Conservation (phyloP, 2,329 filamentous ascomycete species). For the Ramichloridium luteum region DNA sequence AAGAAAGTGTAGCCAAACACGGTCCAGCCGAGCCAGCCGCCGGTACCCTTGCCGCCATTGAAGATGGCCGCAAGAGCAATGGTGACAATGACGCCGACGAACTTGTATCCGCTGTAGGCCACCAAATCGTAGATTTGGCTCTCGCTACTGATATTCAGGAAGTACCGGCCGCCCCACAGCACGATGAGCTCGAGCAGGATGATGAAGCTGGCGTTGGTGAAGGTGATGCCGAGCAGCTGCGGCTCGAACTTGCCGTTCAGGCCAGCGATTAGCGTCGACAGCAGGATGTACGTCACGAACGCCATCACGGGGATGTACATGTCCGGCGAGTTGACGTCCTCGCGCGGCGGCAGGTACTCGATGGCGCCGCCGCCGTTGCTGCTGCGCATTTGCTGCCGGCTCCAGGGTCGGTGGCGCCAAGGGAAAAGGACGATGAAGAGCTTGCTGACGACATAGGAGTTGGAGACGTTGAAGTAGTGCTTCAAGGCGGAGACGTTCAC, state of each 20-base stretch:
- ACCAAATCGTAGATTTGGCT: constrained; percentile 87
- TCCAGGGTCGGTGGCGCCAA: constrained; percentile 97
- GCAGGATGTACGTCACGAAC: constrained; percentile 89
- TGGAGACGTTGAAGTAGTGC: constrained; percentile 99
- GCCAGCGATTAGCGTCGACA: constrained; percentile 82
- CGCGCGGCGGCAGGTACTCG: constrained; percentile 79
- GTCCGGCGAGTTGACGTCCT: constrained; percentile 85
- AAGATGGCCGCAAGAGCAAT: constrained; percentile 66
- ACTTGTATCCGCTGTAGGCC: constrained; percentile 97
- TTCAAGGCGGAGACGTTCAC: constrained; percentile 88
- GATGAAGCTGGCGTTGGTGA: constrained; percentile 69
- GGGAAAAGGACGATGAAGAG: constrained; percentile 88
- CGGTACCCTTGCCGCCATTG: constrained; percentile 67
- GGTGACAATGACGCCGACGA: constrained; percentile 89
- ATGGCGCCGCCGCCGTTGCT: constrained; percentile 32
- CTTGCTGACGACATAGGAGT: constrained; percentile 91
- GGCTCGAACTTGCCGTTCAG: constrained; percentile 86
- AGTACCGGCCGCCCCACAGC: constrained; percentile 83
- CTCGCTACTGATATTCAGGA: constrained; percentile 85
- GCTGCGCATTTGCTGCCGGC: constrained; percentile 66
- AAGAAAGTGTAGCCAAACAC: constrained; percentile 86
- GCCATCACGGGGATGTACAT: constrained; percentile 99
- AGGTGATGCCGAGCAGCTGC: constrained; percentile 80
- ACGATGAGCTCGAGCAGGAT: constrained; percentile 81
- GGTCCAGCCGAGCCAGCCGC: constrained; percentile 77